phyloP scores from a whole-genome alignment of 306 rosid species.

The Quercus ilex region DNA sequence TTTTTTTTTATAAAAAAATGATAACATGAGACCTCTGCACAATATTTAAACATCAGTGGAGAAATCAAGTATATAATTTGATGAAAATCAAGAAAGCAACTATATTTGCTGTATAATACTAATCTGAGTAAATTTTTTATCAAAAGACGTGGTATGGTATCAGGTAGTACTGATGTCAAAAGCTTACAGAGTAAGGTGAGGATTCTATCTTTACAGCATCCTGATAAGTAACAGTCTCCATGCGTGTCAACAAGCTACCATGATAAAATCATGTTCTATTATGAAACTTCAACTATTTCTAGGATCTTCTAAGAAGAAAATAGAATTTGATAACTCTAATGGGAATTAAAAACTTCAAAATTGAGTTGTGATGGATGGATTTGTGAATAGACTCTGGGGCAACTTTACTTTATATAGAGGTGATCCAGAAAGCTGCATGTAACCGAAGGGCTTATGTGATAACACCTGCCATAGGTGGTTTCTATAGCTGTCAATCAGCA shows the following conservation, averaged over 20 bases:
- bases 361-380: background rate
- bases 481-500: background rate
- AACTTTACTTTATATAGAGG: constrained; percentile 6
- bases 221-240: background rate
- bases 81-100: background rate
- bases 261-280: background rate
- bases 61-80: background rate
- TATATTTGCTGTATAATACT: background rate
- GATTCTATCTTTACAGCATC: background rate
- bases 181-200: background rate
- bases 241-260: background rate
- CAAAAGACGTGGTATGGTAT: background rate
- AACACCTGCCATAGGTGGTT: constrained; percentile 9
- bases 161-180: background rate
- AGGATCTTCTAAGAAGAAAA: background rate
- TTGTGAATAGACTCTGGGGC: background rate
- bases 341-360: background rate
- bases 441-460: background rate
- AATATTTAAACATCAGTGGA: background rate
- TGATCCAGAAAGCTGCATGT: constrained; percentile 5
- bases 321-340: background rate
- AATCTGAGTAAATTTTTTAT: background rate
- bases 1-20: background rate
- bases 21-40: background rate
- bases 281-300: background rate